A percentile compares a stretch with the other conserved stretches of the same genome.
Evolutionary conservation across 768 basidiomycete genomes (phyloP).

Genomic region (Lyophyllum atratum): DNA sequence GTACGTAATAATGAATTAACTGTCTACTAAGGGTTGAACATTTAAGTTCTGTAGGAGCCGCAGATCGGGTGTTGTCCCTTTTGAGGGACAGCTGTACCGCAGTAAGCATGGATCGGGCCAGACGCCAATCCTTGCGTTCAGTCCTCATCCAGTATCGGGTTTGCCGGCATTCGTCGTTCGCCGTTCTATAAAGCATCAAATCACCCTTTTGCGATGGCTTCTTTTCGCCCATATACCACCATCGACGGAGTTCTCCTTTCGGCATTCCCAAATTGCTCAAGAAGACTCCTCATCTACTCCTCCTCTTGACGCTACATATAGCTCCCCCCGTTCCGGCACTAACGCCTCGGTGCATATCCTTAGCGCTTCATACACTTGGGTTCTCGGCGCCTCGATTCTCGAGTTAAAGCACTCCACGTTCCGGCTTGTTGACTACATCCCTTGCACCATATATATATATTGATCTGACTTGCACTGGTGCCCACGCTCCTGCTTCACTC

Average conservation of each 20-base stretch:
- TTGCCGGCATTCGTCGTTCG: slow-evolving; percentile 25
- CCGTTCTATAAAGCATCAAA: slow-evolving; percentile 20
- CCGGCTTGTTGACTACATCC: background rate
- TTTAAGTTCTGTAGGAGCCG: slow-evolving; percentile 18
- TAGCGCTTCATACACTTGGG: background rate
- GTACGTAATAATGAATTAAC: slow-evolving; percentile 13
- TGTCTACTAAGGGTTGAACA: slow-evolving; percentile 1
- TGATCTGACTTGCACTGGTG: background rate
- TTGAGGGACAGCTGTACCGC: slow-evolving; percentile 10
- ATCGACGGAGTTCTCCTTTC: slow-evolving; percentile 19
- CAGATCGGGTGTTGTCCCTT: slow-evolving; percentile 24
- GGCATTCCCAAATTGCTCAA: slow-evolving; percentile 16
- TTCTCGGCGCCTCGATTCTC: slow-evolving; percentile 8
- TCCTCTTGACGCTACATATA: slow-evolving; percentile 11
- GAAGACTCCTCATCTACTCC: slow-evolving; percentile 16
- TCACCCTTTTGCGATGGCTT: slow-evolving; percentile 16
- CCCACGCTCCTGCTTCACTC: background rate
- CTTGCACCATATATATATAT: background rate
- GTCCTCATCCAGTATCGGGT: slow-evolving; percentile 21
- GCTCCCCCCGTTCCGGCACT: slow-evolving; percentile 5
- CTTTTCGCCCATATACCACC: slow-evolving; percentile 16
- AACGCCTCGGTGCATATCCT: slow-evolving; percentile 17
- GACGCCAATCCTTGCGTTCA: slow-evolving; percentile 33
- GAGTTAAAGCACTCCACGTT: background rate
- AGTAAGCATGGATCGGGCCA: slow-evolving; percentile 8